Base-by-base conservation (phyloP, 2,329 filamentous ascomycete genomes). In the Colletotrichum somersetense region DNA sequence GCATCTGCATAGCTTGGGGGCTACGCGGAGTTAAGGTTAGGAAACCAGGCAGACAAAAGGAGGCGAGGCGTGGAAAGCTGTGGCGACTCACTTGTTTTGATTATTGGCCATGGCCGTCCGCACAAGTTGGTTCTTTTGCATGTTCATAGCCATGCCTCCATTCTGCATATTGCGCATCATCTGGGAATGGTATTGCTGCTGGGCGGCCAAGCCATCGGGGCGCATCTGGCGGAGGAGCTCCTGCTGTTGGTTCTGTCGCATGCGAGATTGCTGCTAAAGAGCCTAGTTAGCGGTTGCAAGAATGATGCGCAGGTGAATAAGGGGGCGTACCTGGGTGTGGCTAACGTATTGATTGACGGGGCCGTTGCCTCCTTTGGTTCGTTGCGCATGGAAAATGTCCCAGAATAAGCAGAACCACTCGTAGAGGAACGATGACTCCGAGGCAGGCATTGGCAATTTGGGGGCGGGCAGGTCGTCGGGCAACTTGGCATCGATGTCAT, bases 371-470 rank as follows among this genome's bases (percentile, higher is more conserved):
- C 89, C 89, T 80, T 91, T 91, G 77, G 88, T 89, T 78, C 94
- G 92, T 79, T 96, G 93, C 67, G 94, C 94, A 79, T 91, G 91
- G 82, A 93, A 97, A 77, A 98, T 94, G 78, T 99, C 96, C 95
- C 95, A 98, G 82, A 99, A 99, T 64, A 98, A 89, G 79, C 92
- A 94, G 85, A 97, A 99, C 96, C 96, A 99, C 78, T 98, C 96
- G 76, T 94, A 92, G n/a, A 99, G 86, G 78, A 99, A 98, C 35
- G 93, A 94, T 74, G 89, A 93, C 77, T 92, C 92, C 66, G 88
- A 88, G 73, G 86, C 86, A 61, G 89, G 88, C 79, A 86, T 88
- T 16, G 91, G 90, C 7, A 94, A 85, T 74, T 90, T 91, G 16
- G 94, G 91, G 8, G 89, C 87, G 5, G 96, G 96, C 50, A 98